phyloP scores from a whole-genome alignment of 257 asterid species.

The Craterostigma plantagineum region DNA sequence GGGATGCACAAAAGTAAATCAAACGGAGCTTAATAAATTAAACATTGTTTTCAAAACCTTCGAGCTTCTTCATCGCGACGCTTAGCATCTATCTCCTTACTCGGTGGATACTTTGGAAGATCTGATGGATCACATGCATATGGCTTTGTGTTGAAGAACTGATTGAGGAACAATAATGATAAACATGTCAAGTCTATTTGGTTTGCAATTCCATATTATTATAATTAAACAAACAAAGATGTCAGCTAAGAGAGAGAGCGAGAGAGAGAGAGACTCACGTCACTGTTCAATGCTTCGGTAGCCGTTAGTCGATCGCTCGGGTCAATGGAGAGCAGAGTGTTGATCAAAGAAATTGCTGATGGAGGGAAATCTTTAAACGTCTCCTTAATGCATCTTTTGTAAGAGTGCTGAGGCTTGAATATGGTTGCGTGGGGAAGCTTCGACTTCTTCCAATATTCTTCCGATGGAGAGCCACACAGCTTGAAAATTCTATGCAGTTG shows the following conservation, averaged over 20 bases:
- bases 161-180: not conserved
- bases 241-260: not conserved
- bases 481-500: conserved; percentile 3
- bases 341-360: not conserved
- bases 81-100: conserved; percentile 6
- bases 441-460: conserved; percentile 3
- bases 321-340: conserved; percentile 2
- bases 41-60: conserved; percentile 1
- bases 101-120: conserved; percentile 3
- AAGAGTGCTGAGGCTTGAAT: conserved; percentile 4
- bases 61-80: conserved; percentile 4
- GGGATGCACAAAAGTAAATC: too few relatives aligned
- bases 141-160: conserved; percentile 5
- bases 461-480: conserved; percentile 4
- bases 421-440: conserved; percentile 4
- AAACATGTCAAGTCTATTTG: not conserved
- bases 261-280: too few relatives aligned
- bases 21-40: too few relatives aligned
- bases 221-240: not conserved
- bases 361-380: conserved; percentile 4
- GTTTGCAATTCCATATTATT: not conserved
- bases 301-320: not conserved
- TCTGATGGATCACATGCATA: conserved; percentile 1
- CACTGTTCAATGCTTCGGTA: conserved; percentile 1
- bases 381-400: conserved; percentile 3